Conservation (phyloP, 148 eudicot genomes). For the Amaranthus cruentus region DNA sequence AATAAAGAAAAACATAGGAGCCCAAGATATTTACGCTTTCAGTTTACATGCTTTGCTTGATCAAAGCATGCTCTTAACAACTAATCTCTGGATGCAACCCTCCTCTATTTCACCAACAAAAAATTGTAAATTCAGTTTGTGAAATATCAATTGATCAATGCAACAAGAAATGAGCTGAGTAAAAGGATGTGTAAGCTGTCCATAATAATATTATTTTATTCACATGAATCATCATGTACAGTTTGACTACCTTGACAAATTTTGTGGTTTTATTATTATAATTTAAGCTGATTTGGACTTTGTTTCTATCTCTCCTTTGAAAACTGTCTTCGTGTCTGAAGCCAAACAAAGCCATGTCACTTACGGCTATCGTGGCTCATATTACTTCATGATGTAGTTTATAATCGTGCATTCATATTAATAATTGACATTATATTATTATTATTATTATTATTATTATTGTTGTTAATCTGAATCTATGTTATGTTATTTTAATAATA, state of each 20-base stretch:
- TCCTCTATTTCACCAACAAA: not conserved
- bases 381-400: not conserved
- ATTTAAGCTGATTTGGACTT: slow-evolving; percentile 3
- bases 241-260: slow-evolving; percentile 5
- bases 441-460: not conserved
- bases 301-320: slow-evolving; percentile 1
- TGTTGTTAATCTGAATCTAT: not conserved
- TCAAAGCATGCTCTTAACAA: too few relatives aligned
- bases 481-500: not conserved
- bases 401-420: not conserved
- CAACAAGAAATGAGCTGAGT: not conserved
- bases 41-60: too few relatives aligned
- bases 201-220: not conserved
- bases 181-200: not conserved
- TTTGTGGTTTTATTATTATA: not conserved
- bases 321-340: slow-evolving; percentile 16
- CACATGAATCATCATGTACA: not conserved
- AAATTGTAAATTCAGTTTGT: not conserved
- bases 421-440: not conserved
- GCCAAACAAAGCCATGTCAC: slow-evolving; percentile 10
- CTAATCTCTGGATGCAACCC: too few relatives aligned
- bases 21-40: too few relatives aligned
- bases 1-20: too few relatives aligned
- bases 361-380: not conserved
- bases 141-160: not conserved